phyloP scores from a whole-genome alignment of 805 yeast species.

The Kazachstania martiniae region DNA sequence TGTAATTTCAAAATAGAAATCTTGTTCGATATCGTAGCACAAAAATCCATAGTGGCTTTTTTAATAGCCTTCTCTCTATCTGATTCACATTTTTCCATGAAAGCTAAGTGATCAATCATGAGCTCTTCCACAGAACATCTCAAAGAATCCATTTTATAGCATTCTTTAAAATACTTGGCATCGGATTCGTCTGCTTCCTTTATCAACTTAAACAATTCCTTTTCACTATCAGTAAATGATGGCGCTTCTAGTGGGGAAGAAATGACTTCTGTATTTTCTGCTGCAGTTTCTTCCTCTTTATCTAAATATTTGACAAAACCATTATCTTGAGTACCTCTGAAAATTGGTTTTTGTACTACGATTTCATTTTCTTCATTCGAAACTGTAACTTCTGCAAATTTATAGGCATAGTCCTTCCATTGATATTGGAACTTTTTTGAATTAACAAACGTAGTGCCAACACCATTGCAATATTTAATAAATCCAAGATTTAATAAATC shows the following conservation, averaged over 20 bases:
- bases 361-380: neutral
- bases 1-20: conserved; percentile 46
- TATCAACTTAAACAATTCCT: conserved; percentile 39
- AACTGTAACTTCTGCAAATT: conserved; percentile 33
- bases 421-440: conserved; percentile 67
- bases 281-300: neutral
- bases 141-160: conserved; percentile 48
- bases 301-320: neutral
- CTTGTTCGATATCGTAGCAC: conserved; percentile 53
- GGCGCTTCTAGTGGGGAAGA: conserved; percentile 10
- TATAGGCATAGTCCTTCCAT: conserved; percentile 66
- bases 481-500: conserved; percentile 52
- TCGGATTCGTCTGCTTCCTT: conserved; percentile 53
- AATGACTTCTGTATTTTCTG: neutral
- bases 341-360: neutral
- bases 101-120: conserved; percentile 58
- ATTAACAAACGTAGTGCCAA: conserved; percentile 67
- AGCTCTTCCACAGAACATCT: conserved; percentile 69
- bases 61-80: conserved; percentile 70
- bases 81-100: conserved; percentile 73
- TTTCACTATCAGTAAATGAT: conserved; percentile 25
- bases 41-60: conserved; percentile 62
- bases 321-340: neutral
- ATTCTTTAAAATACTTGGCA: conserved; percentile 40
- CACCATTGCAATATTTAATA: conserved; percentile 40